A percentile compares a stretch with the other conserved stretches of the same genome.
Conservation (phyloP, 1,284 basidiomycete genomes). For the Tremellales sp. region DNA sequence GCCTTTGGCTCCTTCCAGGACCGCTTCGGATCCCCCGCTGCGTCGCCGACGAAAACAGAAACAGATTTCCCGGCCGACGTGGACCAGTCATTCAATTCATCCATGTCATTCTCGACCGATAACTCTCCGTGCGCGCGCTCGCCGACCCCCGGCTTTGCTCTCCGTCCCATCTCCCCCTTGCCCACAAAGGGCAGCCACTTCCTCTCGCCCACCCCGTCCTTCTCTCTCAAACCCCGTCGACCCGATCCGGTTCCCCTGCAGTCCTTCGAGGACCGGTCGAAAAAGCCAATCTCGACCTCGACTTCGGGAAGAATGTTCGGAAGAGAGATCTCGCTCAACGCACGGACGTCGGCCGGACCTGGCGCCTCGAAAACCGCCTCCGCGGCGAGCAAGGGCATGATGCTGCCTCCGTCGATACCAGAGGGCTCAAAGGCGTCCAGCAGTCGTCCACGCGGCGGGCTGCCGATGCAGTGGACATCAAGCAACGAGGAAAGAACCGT, state of each 20-base stretch:
- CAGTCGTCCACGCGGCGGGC: conserved; percentile 14
- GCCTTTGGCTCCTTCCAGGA: conserved; percentile 28
- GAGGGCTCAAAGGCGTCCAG: conserved; percentile 14
- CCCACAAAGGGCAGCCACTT: conserved; percentile 4
- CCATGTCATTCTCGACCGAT: conserved; percentile 40
- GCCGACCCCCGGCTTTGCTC: conserved; percentile 15
- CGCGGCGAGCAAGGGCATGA: conserved; percentile 30
- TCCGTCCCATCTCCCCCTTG: conserved; percentile 11
- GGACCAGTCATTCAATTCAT: conserved; percentile 48
- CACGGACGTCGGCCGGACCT: conserved; percentile 10
- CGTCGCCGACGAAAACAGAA: conserved; percentile 43
- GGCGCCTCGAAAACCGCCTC: conserved; percentile 6
- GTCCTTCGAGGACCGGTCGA: conserved; percentile 5
- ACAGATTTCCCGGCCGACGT: conserved; percentile 45
- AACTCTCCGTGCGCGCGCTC: conserved; percentile 24
- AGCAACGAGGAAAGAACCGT: conserved; percentile 35
- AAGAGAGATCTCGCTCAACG: conserved; percentile 34
- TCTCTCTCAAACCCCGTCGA: conserved; percentile 22
- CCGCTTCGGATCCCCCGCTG: conserved; percentile 30
- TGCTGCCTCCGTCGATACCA: conserved; percentile 38
- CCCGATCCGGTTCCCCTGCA: conserved; percentile 33
- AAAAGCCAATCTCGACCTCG: not conserved
- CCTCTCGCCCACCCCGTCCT: conserved; percentile 24
- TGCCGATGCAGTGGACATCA: conserved; percentile 38
- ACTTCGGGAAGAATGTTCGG: conserved; percentile 29